These are phyloP conservation scores for Cephaloascus fragrans DNA, from an alignment of 805 yeast genomes.

Conservation along the genomic window DNA sequence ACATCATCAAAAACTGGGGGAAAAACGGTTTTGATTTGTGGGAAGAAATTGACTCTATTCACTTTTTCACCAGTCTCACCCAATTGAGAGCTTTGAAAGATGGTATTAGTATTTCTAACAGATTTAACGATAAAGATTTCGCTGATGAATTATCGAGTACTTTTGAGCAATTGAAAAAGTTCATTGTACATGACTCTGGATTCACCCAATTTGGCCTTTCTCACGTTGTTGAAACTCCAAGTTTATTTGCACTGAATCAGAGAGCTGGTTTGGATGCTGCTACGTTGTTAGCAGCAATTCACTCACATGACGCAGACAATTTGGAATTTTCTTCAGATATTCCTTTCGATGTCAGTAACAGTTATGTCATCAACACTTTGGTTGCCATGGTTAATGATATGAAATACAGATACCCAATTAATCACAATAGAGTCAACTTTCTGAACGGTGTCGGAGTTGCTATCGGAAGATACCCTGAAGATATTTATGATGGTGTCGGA, in stretches of 20 bases:
- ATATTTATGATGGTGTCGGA: slow-evolving; percentile 69
- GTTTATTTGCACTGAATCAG: slow-evolving; percentile 20
- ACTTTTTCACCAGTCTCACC: slow-evolving; percentile 69
- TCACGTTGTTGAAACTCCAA: slow-evolving; percentile 66
- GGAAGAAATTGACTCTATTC: slow-evolving; percentile 77
- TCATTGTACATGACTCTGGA: slow-evolving; percentile 32
- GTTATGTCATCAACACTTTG: slow-evolving; percentile 52
- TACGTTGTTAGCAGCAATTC: slow-evolving; percentile 43
- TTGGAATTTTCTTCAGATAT: slow-evolving; percentile 25
- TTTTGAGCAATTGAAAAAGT: slow-evolving; percentile 24
- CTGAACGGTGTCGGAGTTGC: slow-evolving; percentile 41
- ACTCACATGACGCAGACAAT: slow-evolving; percentile 31
- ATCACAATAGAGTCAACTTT: slow-evolving; percentile 35
- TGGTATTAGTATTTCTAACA: slow-evolving; percentile 35
- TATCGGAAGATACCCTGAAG: slow-evolving; percentile 90
- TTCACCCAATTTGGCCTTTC: slow-evolving; percentile 29
- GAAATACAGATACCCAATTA: slow-evolving; percentile 71
- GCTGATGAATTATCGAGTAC: slow-evolving; percentile 14
- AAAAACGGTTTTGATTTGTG: slow-evolving; percentile 74
- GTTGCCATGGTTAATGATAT: slow-evolving; percentile 54
- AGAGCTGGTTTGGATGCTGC: slow-evolving; percentile 80
- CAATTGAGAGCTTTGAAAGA: slow-evolving; percentile 61
- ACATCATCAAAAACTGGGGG: slow-evolving; percentile 53
- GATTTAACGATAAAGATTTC: slow-evolving; percentile 18
- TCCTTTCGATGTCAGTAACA: slow-evolving; percentile 57